Base-by-base conservation (phyloP, 306 rosid genomes). In the Gastrolobium villosum region DNA sequence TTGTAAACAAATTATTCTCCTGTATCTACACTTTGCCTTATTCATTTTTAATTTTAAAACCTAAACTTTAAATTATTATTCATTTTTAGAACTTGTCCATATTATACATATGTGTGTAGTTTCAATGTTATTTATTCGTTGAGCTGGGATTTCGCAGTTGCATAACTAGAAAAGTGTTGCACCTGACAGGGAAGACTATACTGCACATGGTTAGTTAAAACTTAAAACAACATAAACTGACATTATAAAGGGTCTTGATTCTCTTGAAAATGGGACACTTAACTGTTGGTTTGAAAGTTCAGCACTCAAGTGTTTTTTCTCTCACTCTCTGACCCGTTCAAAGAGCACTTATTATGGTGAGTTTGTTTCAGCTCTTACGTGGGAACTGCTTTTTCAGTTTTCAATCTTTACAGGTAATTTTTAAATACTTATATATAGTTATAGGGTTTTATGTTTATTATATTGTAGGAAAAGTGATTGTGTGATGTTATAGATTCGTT, bases 261-360 rank as follows among this genome's bases (percentile, higher is more conserved):
- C 10, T 45, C 1, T 61, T 61, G 66, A 46, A 55, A 11, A 39
- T 6, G 56, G 8, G 26, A 20, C 26, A 54, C 61, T 48, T 43
- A n/a, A 7, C 63, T n/a, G 10, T 5, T 40, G 11, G 44, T 52
- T 28, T 76, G 3, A 13, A 76, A 64, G 44, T 76, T 65, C 2
- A 49, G 40, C 7, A 45, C 26, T 52, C 70, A 28, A 65, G 45
- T 76, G 8, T 31, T 53, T 63, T 61, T 64, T 30, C 61, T 64
- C 1, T 10, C 52, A 20, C 61, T 35, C 50, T 64, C 50, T 37
- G 80, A 52, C 80, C 10, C 28, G 34, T 60, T 35, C 11, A 48
- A 48, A 45, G 7, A 26, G 5, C 13, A 65, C 20, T 43, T 1
- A 4, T 10, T 8, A 44, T 43, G 32, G 9, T 28, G 15, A 9